Percentiles rank a stretch among this genome's conserved stretches.
Evolutionary conservation across 2,329 filamentous ascomycete species (phyloP).

Genomic region (Blumeriella jaapii): DNA sequence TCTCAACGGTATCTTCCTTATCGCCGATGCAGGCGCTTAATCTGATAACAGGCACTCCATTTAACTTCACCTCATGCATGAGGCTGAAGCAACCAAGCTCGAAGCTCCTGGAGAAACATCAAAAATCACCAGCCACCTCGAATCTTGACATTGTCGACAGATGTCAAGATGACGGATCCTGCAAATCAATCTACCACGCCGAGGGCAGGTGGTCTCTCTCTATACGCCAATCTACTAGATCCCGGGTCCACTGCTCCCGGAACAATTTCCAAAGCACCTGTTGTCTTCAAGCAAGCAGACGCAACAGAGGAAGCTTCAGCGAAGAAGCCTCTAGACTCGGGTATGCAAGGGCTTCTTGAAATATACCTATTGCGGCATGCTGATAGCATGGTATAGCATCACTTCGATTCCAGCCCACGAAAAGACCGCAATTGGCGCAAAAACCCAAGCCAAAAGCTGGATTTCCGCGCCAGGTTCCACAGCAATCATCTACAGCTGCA

Average conservation of each 20-base stretch:
- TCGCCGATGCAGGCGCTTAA: slow-evolving; percentile 6
- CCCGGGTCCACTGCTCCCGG: slow-evolving; percentile 37
- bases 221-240: slow-evolving; percentile 78
- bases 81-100: slow-evolving; percentile 11
- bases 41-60: not conserved
- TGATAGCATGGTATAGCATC: slow-evolving; percentile 41
- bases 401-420: slow-evolving; percentile 78
- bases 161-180: slow-evolving; percentile 23
- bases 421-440: slow-evolving; percentile 56
- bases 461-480: slow-evolving; percentile 33
- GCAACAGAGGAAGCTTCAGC: slow-evolving; percentile 35
- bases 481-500: slow-evolving; percentile 23
- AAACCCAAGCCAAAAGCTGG: slow-evolving; percentile 51
- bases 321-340: slow-evolving; percentile 53
- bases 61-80: slow-evolving; percentile 11
- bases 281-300: slow-evolving; percentile 49
- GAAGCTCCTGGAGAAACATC: not conserved
- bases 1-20: slow-evolving; percentile 4
- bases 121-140: not conserved
- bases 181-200: slow-evolving; percentile 20
- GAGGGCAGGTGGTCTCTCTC: slow-evolving; percentile 45
- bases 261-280: slow-evolving; percentile 67
- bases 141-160: not conserved
- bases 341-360: slow-evolving; percentile 34
- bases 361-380: slow-evolving; percentile 29